phyloP scores from a whole-genome alignment of 176 grass and related monocot species.

The Aegilops tauschii region DNA sequence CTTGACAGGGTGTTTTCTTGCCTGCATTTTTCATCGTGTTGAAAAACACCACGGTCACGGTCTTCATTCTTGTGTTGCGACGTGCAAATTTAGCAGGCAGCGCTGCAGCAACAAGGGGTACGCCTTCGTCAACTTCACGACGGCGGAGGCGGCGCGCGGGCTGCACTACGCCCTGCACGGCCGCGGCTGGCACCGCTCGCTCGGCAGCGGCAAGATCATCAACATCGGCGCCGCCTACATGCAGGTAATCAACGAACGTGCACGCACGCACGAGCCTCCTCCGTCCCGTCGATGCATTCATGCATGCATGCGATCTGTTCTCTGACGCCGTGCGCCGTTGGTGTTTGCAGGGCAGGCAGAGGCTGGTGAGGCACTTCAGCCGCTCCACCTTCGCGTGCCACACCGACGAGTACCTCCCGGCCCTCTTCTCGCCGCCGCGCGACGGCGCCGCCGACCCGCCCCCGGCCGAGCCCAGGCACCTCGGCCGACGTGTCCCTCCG shows the following conservation, averaged over 20 bases:
- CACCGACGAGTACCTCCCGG: conserved; percentile 52
- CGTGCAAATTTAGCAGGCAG: neutral
- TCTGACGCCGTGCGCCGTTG: neutral
- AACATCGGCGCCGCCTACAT: conserved; percentile 40
- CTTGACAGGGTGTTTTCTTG: neutral
- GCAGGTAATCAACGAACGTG: conserved; percentile 36
- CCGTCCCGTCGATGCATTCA: too few species aligned
- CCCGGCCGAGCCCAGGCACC: neutral
- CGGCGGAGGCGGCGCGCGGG: conserved; percentile 11
- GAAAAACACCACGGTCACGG: too few species aligned
- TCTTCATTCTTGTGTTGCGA: too few species aligned
- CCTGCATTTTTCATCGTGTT: too few species aligned
- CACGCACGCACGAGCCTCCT: neutral
- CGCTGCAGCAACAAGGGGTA: conserved; percentile 56
- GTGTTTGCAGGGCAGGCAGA: conserved; percentile 37
- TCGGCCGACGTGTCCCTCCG: conserved; percentile 7
- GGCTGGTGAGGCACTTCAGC: conserved; percentile 32
- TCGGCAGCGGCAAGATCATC: conserved; percentile 42
- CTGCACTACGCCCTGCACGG: conserved; percentile 28
- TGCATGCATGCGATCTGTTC: too few species aligned
- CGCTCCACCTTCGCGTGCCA: conserved; percentile 32
- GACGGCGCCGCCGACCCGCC: conserved; percentile 29
- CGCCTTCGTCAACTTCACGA: conserved; percentile 81
- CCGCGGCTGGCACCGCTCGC: conserved; percentile 32
- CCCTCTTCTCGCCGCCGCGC: conserved; percentile 47